Percentiles rank a stretch among this genome's conserved stretches.
Evolutionary conservation across 768 basidiomycete genomes (phyloP).

Genomic region (Xanthoconium stramineum): DNA sequence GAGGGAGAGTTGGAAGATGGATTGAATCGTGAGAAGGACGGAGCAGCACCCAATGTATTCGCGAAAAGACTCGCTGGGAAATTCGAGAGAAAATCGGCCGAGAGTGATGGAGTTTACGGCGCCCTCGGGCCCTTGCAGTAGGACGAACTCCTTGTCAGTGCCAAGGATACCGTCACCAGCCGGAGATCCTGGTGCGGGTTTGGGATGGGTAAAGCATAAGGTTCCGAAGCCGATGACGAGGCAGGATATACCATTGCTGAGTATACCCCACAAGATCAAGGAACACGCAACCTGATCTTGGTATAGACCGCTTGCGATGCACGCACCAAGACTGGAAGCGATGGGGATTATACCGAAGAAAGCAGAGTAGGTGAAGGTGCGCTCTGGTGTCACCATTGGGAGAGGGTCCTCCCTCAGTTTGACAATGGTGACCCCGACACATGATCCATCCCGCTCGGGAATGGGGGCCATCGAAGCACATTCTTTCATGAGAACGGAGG

Average conservation of each 20-base stretch:
- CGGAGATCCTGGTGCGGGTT: too few species aligned
- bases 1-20: too few species aligned
- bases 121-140: too few species aligned
- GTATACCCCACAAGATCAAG: constrained; percentile 27
- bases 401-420: not conserved
- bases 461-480: not conserved
- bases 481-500: not conserved
- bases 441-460: not conserved
- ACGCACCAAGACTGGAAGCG: constrained; percentile 13
- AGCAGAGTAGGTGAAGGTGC: not conserved
- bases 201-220: too few species aligned
- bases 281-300: constrained; percentile 25
- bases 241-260: constrained; percentile 28
- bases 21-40: too few species aligned
- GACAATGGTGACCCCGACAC: not conserved
- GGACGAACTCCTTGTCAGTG: too few species aligned
- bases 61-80: too few species aligned
- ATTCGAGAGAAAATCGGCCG: too few species aligned
- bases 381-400: not conserved
- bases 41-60: too few species aligned
- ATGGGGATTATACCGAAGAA: constrained; percentile 19
- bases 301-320: constrained; percentile 13
- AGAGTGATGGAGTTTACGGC: too few species aligned
- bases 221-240: constrained; percentile 3
- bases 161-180: too few species aligned